These are phyloP conservation scores for Fusarium setosum DNA, from an alignment of 2,329 filamentous ascomycete genomes.

Conservation along the genomic window DNA sequence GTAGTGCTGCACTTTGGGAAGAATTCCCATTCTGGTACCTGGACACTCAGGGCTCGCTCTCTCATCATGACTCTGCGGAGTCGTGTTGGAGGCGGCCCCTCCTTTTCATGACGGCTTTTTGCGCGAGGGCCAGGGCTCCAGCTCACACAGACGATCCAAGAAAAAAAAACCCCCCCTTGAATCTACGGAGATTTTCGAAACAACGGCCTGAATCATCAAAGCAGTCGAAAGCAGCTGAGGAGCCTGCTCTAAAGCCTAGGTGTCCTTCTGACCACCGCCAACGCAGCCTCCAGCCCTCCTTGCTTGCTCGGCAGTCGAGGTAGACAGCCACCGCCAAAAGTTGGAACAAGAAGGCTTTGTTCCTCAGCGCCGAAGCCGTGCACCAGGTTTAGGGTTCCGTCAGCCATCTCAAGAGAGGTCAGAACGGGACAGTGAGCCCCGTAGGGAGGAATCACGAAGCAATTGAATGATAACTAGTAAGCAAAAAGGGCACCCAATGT, in stretches of 20 bases:
- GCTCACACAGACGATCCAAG: conserved; percentile 6
- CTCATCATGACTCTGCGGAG: conserved; percentile 30
- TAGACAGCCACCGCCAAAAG: conserved; percentile 1
- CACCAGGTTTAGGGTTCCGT: not conserved
- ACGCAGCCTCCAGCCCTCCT: conserved; percentile 15
- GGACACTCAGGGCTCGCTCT: conserved; percentile 27
- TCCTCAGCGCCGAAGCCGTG: not conserved
- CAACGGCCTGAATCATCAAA: conserved; percentile 22
- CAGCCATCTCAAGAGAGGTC: not conserved
- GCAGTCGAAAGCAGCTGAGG: no score
- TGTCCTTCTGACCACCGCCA: conserved; percentile 34
- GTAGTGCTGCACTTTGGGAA: conserved; percentile 6
- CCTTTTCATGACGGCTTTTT: conserved; percentile 28
- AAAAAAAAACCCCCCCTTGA: conserved; percentile 15
- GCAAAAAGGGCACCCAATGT: not conserved
- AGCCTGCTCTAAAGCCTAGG: no score
- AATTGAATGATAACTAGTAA: conserved; percentile 24
- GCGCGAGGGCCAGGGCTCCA: conserved; percentile 25
- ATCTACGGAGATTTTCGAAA: conserved; percentile 17
- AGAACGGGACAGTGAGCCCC: not conserved
- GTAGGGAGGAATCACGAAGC: not conserved
- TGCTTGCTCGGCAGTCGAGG: conserved; percentile 9
- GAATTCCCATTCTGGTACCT: conserved; percentile 30
- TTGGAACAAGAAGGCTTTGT: conserved; percentile 10
- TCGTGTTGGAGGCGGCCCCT: conserved; percentile 25